A percentile compares a stretch with the other conserved stretches of the same genome.
phyloP scores from a whole-genome alignment of 2,329 filamentous ascomycete species.

The Xylariomycetidae sp. region DNA sequence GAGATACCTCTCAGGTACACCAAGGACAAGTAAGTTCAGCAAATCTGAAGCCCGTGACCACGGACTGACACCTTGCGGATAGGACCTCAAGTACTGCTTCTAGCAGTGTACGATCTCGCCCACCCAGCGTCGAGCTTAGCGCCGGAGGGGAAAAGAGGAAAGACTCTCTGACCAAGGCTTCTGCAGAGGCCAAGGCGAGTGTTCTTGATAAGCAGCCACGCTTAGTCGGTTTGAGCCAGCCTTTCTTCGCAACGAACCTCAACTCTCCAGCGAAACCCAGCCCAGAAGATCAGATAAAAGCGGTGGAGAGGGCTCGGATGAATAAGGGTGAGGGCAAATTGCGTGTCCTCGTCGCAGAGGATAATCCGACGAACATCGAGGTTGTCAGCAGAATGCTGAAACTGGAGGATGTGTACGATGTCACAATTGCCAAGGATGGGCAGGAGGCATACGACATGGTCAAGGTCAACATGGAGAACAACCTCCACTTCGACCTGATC shows the following conservation, averaged over 20 bases:
- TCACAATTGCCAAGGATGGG: conserved; percentile 79
- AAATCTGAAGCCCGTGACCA: not conserved
- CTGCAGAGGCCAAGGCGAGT: conserved; percentile 30
- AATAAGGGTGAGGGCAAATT: conserved; percentile 59
- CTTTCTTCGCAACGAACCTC: conserved; percentile 60
- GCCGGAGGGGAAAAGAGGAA: conserved; percentile 32
- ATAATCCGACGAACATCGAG: conserved; percentile 53
- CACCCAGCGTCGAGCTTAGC: conserved; percentile 37
- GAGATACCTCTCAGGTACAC: conserved; percentile 74
- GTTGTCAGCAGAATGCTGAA: conserved; percentile 60
- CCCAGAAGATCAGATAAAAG: conserved; percentile 56
- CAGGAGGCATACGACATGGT: conserved; percentile 86
- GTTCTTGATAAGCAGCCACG: conserved; percentile 66
- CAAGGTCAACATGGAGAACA: conserved; percentile 70
- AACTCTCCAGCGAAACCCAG: conserved; percentile 25
- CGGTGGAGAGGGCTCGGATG: conserved; percentile 59
- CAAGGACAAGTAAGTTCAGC: conserved; percentile 51
- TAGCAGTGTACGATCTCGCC: conserved; percentile 45
- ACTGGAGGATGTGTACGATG: conserved; percentile 75
- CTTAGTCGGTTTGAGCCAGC: conserved; percentile 73
- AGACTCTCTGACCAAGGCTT: conserved; percentile 24
- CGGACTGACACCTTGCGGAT: conserved; percentile 2
- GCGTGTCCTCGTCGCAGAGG: conserved; percentile 78
- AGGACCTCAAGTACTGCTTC: conserved; percentile 50
- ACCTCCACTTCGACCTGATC: conserved; percentile 74